These are phyloP conservation scores for Coniella vitis DNA, from an alignment of 2,329 filamentous ascomycete genomes.

Conservation along the genomic window DNA sequence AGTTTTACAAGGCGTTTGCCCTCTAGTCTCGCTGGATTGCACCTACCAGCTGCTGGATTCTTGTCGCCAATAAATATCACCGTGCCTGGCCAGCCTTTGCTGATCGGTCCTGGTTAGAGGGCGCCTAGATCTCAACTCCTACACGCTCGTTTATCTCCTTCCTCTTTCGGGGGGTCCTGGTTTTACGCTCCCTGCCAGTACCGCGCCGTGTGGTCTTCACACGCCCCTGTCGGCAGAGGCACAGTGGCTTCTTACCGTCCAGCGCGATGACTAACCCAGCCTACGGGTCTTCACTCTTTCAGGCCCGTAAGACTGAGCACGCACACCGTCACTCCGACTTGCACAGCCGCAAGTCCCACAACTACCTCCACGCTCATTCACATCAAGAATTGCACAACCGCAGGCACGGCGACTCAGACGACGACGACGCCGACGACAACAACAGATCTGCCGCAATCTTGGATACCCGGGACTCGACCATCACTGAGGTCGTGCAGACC, in stretches of 20 bases:
- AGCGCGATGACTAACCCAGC: slow-evolving; percentile 39
- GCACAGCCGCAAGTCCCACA: slow-evolving; percentile 18
- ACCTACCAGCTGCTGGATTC: not conserved
- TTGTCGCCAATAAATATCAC: not conserved
- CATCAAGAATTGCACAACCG: slow-evolving; percentile 23
- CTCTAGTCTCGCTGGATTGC: not conserved
- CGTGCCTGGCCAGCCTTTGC: slow-evolving; percentile 11
- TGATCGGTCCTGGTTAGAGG: slow-evolving; percentile 4
- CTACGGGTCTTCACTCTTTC: slow-evolving; percentile 42
- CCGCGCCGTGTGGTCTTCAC: not conserved
- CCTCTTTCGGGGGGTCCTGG: not conserved
- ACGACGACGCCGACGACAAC: too few species aligned
- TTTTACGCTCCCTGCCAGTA: slow-evolving; percentile 5
- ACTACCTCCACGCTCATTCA: slow-evolving; percentile 22
- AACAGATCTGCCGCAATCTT: slow-evolving; percentile 11
- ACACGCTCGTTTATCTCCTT: slow-evolving; percentile 14
- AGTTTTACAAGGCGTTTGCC: slow-evolving; percentile 4
- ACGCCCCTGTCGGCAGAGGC: slow-evolving; percentile 11
- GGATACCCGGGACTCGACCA: slow-evolving; percentile 25
- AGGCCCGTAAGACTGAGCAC: slow-evolving; percentile 32
- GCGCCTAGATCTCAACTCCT: slow-evolving; percentile 7
- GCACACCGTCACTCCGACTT: slow-evolving; percentile 22
- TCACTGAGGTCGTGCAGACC: slow-evolving; percentile 46
- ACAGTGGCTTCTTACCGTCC: slow-evolving; percentile 25
- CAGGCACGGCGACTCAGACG: slow-evolving; percentile 13